These are phyloP conservation scores for Tricholoma hemisulphureum DNA, from an alignment of 768 basidiomycete genomes.

Conservation along the genomic window DNA sequence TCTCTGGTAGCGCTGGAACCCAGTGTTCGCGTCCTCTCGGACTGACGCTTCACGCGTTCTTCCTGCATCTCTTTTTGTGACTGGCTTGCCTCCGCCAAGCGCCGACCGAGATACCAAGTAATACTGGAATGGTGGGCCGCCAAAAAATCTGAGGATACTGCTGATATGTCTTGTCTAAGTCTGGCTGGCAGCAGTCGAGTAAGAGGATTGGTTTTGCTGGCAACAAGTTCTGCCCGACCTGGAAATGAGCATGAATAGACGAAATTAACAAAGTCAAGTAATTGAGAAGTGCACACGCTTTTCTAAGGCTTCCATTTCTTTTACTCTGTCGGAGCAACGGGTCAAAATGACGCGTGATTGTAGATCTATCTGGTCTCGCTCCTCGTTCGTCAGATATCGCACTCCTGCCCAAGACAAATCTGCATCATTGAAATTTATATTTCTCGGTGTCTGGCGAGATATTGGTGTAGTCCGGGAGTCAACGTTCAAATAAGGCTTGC, in stretches of 20 bases:
- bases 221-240: slow-evolving; percentile 69
- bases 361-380: slow-evolving; percentile 94
- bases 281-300: slow-evolving; percentile 60
- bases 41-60: slow-evolving; percentile 83
- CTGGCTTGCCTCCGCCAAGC: slow-evolving; percentile 77
- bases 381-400: slow-evolving; percentile 78
- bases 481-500: slow-evolving; percentile 85
- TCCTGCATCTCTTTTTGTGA: slow-evolving; percentile 88
- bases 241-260: slow-evolving; percentile 14
- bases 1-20: slow-evolving; percentile 78
- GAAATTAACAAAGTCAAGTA: slow-evolving; percentile 13
- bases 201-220: slow-evolving; percentile 63
- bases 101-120: slow-evolving; percentile 85
- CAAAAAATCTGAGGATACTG: slow-evolving; percentile 62
- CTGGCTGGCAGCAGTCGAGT: slow-evolving; percentile 70
- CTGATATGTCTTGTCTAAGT: slow-evolving; percentile 55
- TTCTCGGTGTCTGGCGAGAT: slow-evolving; percentile 49
- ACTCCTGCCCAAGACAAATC: slow-evolving; percentile 60
- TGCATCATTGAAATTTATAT: slow-evolving; percentile 50
- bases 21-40: slow-evolving; percentile 79
- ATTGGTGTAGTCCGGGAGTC: slow-evolving; percentile 56
- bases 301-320: slow-evolving; percentile 85
- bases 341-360: slow-evolving; percentile 84
- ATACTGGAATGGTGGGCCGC: slow-evolving; percentile 94
- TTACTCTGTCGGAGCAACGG: slow-evolving; percentile 83